Conservation (phyloP, 441 rosid genomes). For the Populus trichocarpa region DNA sequence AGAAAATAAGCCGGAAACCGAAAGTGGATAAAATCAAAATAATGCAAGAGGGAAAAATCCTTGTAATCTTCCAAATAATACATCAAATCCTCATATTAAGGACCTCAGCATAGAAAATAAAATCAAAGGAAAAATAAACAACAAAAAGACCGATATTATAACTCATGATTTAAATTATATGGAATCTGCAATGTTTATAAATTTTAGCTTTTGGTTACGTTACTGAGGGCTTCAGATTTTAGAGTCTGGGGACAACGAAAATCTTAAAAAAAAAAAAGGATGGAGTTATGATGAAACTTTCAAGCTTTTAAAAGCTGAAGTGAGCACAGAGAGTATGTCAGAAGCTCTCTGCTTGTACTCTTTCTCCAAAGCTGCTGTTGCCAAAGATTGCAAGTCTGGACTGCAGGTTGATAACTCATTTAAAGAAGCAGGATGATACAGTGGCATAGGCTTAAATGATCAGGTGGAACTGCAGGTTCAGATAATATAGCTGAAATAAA, state of each 20-base stretch:
- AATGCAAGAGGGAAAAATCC: background rate
- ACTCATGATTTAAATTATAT: background rate
- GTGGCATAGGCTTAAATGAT: too few relatives aligned
- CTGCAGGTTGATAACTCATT: slow-evolving; percentile 8
- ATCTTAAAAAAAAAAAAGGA: slow-evolving; percentile 10
- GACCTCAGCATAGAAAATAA: slow-evolving; percentile 6
- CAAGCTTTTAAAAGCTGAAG: slow-evolving; percentile 67
- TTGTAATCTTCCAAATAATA: slow-evolving; percentile 10
- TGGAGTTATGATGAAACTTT: slow-evolving; percentile 37
- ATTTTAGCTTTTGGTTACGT: background rate
- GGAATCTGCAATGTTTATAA: background rate
- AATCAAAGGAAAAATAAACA: background rate
- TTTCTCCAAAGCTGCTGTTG: slow-evolving; percentile 70
- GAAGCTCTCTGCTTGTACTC: slow-evolving; percentile 83
- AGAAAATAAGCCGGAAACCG: too few relatives aligned
- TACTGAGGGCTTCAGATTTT: background rate
- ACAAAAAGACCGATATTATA: background rate
- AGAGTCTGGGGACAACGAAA: slow-evolving; percentile 8
- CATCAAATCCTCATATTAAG: slow-evolving; percentile 18
- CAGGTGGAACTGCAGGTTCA: background rate
- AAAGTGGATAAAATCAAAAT: background rate
- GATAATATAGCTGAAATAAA: background rate
- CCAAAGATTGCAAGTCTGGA: slow-evolving; percentile 72
- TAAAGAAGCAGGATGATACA: too few relatives aligned
- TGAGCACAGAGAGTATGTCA: slow-evolving; percentile 55